These are phyloP conservation scores for Martensiomyces pterosporus DNA, from an alignment of 192 early-diverging fungal genomes.

Conservation along the genomic window DNA sequence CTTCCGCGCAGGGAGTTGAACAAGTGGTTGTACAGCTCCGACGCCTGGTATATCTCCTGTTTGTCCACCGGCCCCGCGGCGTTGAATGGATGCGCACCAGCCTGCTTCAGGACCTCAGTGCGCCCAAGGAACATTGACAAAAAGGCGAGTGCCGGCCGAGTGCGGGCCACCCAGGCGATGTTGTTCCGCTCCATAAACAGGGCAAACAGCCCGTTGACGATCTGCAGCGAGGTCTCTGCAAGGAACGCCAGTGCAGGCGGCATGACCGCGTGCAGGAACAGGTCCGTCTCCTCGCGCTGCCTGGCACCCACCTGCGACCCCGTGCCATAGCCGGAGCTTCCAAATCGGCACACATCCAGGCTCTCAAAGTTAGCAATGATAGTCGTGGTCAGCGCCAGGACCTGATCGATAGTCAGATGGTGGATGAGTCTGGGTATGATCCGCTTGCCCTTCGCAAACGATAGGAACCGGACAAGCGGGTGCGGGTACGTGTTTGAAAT, in stretches of 20 bases:
- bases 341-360: constrained; percentile 61
- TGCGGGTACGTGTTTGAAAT: constrained; percentile 63
- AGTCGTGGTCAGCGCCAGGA: constrained; percentile 69
- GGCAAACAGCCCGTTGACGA: constrained; percentile 74
- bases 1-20: constrained; percentile 73
- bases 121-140: constrained; percentile 87
- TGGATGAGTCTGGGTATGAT: constrained; percentile 80
- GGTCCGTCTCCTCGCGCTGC: constrained; percentile 66
- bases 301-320: constrained; percentile 15
- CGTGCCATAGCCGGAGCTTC: constrained; percentile 26
- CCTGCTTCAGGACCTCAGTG: constrained; percentile 84
- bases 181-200: constrained; percentile 89
- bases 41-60: constrained; percentile 40
- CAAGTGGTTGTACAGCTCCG: constrained; percentile 79
- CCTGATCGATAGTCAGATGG: constrained; percentile 74
- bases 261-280: constrained; percentile 86
- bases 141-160: constrained; percentile 79
- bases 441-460: constrained; percentile 84
- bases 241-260: constrained; percentile 79
- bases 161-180: constrained; percentile 78
- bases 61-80: constrained; percentile 32
- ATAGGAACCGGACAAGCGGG: constrained; percentile 82
- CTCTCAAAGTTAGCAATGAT: constrained; percentile 72
- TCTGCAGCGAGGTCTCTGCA: constrained; percentile 75
- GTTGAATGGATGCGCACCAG: constrained; percentile 6